Conservation (phyloP, 1,139 yeast species). For the Kluyveromyces sp. region DNA sequence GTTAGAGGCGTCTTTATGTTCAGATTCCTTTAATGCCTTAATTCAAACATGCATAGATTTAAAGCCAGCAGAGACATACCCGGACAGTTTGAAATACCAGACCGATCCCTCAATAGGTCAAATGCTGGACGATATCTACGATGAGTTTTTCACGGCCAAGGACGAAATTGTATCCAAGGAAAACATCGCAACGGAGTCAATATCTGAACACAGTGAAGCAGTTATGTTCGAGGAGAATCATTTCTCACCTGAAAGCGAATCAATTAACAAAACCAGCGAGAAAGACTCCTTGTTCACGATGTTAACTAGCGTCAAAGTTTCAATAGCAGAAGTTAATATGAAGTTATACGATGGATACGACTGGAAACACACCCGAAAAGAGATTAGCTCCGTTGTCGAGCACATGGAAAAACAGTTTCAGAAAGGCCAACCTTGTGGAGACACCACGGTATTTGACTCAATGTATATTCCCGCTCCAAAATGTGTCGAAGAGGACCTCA, state of each 20-base stretch:
- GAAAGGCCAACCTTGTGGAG: slow-evolving; percentile 22
- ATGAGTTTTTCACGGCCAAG: slow-evolving; percentile 21
- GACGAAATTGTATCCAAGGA: slow-evolving; percentile 18
- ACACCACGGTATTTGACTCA: slow-evolving; percentile 26
- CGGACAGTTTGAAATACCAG: slow-evolving; percentile 51
- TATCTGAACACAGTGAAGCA: slow-evolving; percentile 1
- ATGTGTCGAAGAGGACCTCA: slow-evolving; percentile 11
- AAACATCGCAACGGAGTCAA: neutral
- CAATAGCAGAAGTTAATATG: slow-evolving; percentile 37
- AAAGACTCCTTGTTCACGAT: neutral
- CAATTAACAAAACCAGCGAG: neutral
- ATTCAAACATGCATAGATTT: slow-evolving; percentile 63
- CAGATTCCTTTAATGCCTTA: slow-evolving; percentile 75
- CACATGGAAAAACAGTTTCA: slow-evolving; percentile 16
- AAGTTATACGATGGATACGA: slow-evolving; percentile 86
- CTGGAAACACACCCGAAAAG: slow-evolving; percentile 72
- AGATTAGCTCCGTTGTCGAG: slow-evolving; percentile 54
- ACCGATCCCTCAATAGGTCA: slow-evolving; percentile 38
- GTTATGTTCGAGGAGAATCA: slow-evolving; percentile 1
- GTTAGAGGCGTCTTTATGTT: slow-evolving; percentile 57
- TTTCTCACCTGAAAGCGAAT: neutral
- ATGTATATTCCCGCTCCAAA: slow-evolving; percentile 21
- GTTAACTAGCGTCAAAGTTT: neutral
- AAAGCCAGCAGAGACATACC: slow-evolving; percentile 56
- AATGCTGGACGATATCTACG: slow-evolving; percentile 45